Percentiles rank a stretch among this genome's conserved stretches.
phyloP scores from a whole-genome alignment of 345 rosid species.

The Corchorus capsularis region DNA sequence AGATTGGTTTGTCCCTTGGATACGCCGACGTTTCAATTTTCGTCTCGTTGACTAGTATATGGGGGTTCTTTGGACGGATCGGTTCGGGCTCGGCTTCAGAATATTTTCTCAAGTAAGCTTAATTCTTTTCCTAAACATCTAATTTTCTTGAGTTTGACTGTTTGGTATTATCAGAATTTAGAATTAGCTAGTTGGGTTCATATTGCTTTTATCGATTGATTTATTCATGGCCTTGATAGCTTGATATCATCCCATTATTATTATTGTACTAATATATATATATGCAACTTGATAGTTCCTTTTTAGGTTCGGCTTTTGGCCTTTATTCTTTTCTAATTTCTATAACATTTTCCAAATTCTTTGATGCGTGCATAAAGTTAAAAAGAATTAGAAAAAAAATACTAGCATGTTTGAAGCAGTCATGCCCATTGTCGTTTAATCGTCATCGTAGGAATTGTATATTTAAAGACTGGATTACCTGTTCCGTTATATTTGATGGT shows the following conservation, averaged over 20 bases:
- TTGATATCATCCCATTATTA: too few relatives aligned
- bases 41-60: conserved; percentile 79
- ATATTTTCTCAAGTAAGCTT: conserved; percentile 65
- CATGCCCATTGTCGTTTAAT: neutral
- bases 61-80: conserved; percentile 95
- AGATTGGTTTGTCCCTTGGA: conserved; percentile 88
- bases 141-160: neutral
- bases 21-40: conserved; percentile 83
- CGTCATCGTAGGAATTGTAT: neutral
- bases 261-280: too few relatives aligned
- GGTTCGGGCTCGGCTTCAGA: conserved; percentile 83
- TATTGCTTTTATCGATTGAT: too few relatives aligned
- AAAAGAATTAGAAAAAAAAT: too few relatives aligned
- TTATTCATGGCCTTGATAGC: too few relatives aligned
- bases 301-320: too few relatives aligned
- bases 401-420: neutral
- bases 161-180: neutral
- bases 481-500: neutral
- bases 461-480: neutral
- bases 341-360: neutral
- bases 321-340: too few relatives aligned
- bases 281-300: too few relatives aligned
- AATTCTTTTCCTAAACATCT: neutral
- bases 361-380: neutral
- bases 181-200: too few relatives aligned